phyloP scores from a whole-genome alignment of 2,329 filamentous ascomycete species.

The Colletotrichum camelliae region DNA sequence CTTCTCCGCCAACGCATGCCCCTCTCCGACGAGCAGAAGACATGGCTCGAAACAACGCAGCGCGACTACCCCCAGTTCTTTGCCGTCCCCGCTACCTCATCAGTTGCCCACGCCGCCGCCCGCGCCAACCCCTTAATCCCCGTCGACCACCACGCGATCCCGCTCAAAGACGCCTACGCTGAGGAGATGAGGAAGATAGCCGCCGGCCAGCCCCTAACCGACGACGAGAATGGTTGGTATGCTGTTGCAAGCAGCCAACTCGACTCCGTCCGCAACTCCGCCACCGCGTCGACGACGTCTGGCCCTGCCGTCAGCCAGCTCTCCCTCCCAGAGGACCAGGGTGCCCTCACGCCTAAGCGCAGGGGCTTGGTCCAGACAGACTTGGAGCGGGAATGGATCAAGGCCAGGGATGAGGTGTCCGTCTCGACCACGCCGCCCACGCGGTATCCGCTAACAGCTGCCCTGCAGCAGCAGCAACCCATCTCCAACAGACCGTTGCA shows the following conservation, averaged over 20 bases:
- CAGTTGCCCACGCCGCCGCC: not conserved
- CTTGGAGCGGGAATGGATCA: not conserved
- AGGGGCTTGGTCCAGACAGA: not conserved
- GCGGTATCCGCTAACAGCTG: not conserved
- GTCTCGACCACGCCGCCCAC: not conserved
- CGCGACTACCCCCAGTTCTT: not conserved
- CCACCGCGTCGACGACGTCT: not conserved
- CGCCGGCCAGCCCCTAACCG: not conserved
- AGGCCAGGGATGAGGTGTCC: not conserved
- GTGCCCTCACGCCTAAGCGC: not conserved
- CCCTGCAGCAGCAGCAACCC: not conserved
- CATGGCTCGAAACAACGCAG: not conserved
- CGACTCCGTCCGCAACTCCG: not conserved
- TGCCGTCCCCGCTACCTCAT: not conserved
- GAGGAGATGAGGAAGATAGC: not conserved
- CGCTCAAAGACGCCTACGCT: not conserved
- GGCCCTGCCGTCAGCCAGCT: not conserved
- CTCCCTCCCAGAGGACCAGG: not conserved
- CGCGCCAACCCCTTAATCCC: not conserved
- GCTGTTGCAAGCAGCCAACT: not conserved
- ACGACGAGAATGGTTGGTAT: not conserved
- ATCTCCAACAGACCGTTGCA: not conserved
- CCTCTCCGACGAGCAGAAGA: not conserved
- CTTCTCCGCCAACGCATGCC: not conserved
- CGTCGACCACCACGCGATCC: not conserved